Evolutionary conservation across 371 early-diverging fungal species (phyloP), one percentile per base, ranked within the genome.

Genomic region (Rhizopus arrhizus): DNA sequence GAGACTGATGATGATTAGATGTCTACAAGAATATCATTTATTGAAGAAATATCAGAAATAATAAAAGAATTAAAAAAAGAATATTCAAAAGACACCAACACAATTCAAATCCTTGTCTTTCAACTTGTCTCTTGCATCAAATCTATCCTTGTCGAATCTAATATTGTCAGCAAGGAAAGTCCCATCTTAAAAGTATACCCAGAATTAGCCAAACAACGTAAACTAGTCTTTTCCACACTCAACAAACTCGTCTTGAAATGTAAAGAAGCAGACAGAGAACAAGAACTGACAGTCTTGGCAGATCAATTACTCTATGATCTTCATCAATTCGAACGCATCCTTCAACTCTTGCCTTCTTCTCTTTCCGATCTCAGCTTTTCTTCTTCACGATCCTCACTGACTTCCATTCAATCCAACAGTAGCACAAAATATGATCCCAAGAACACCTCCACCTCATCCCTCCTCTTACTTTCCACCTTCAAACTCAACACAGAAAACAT

Each of bases 181-280:
- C 68, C 70, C 9, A 45, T 80, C 2, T 58, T 80, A 15, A 72
- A 64, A 48, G 53, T 62, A 9, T 65, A 68, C 41, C 78, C 81
- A 4, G 81, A 75, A 53, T 41, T 77, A 16, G 72, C 74, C 11
- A 60, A 67, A 10, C 81, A 80, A 42, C 63, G 81, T 29, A 73
- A 72, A 54, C 47, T 62, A 8, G 69, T 80, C 0, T 60, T 77
- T 9, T 70, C 62, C 22, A 53, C 66, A 3, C 58, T 80, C 13
- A 75, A 76, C 41, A 64, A 72, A n/a, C 61, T 80, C 3, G 81
- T 75, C 3, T 40, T 79, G n/a, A 76, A 74, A 67, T 69, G 73
- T 15, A 75, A 75, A 60, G 65, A 69, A 32, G 34, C 32, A 16
- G 52, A 68, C 10, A 47, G 43, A 33, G 51, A 66, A 15, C 47